Conservation (phyloP, 2,329 filamentous ascomycete species). For the Emergomyces orientalis region DNA sequence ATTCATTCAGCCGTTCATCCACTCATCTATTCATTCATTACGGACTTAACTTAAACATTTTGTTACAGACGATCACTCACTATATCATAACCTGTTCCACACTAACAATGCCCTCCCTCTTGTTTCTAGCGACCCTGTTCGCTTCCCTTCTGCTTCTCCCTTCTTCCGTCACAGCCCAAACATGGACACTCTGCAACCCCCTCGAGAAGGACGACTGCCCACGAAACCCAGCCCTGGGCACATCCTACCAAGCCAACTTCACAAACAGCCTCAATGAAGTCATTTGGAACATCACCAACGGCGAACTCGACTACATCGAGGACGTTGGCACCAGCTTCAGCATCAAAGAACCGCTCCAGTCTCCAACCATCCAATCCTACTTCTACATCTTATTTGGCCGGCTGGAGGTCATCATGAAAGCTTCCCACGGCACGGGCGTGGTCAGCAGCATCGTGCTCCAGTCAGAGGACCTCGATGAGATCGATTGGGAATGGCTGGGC, state of each 20-base stretch:
- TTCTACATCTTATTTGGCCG: conserved; percentile 99
- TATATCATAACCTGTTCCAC: conserved; percentile 5
- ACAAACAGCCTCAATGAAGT: conserved; percentile 48
- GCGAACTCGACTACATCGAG: conserved; percentile 53
- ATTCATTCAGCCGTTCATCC: background rate
- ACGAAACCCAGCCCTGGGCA: conserved; percentile 58
- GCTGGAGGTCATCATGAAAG: conserved; percentile 74
- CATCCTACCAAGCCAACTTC: conserved; percentile 27
- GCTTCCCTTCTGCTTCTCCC: conserved; percentile 21
- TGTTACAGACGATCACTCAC: background rate
- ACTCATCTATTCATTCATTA: background rate
- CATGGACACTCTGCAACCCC: conserved; percentile 69
- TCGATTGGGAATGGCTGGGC: conserved; percentile 61
- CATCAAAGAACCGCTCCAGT: conserved; percentile 65
- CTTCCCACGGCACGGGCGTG: conserved; percentile 78
- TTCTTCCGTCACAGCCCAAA: conserved; percentile 51
- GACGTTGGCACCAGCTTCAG: conserved; percentile 71
- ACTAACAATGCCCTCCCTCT: conserved; percentile 15
- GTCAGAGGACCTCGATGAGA: conserved; percentile 91
- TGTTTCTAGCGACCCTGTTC: conserved; percentile 21
- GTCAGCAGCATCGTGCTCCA: conserved; percentile 86
- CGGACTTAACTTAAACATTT: background rate
- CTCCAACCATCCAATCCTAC: conserved; percentile 74
- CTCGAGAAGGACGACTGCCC: conserved; percentile 63
- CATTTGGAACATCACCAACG: conserved; percentile 63